Evolutionary conservation across 345 rosid genomes (phyloP).

Genomic region (Rhodomyrtus tomentosa): DNA sequence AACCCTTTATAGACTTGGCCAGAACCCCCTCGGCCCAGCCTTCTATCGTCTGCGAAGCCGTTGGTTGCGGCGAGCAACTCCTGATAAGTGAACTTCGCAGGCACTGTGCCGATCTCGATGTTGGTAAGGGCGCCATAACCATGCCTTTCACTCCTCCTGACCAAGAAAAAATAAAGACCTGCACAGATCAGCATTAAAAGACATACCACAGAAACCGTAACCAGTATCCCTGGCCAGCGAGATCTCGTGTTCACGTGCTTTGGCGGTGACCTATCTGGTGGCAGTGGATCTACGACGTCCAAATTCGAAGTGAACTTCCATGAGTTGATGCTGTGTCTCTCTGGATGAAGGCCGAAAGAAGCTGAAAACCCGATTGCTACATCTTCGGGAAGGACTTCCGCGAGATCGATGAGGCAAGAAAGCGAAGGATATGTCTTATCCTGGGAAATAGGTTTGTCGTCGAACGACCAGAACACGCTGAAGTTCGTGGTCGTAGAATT

Average conservation of each 20-base stretch:
- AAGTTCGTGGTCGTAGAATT: not conserved
- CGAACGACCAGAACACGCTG: not conserved
- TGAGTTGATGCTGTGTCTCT: not conserved
- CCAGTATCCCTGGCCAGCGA: not conserved
- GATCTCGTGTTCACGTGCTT: not conserved
- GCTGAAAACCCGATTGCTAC: not conserved
- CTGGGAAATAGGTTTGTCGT: not conserved
- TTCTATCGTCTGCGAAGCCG: not conserved
- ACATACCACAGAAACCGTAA: not conserved
- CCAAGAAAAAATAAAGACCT: not conserved
- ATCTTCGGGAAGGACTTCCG: not conserved
- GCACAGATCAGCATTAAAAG: not conserved
- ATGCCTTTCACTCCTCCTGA: not conserved
- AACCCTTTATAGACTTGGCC: not conserved
- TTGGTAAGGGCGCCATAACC: not conserved
- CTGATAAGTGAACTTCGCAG: not conserved
- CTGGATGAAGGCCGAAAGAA: accelerated
- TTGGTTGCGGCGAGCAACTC: not conserved
- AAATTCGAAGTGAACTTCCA: not conserved
- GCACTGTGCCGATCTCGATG: not conserved
- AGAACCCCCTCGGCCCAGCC: not conserved
- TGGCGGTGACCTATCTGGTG: not conserved
- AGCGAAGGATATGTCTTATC: not conserved
- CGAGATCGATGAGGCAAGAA: not conserved
- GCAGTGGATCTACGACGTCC: not conserved